These are phyloP conservation scores for Boletus edulis DNA, from an alignment of 768 basidiomycete species.

Conservation along the genomic window DNA sequence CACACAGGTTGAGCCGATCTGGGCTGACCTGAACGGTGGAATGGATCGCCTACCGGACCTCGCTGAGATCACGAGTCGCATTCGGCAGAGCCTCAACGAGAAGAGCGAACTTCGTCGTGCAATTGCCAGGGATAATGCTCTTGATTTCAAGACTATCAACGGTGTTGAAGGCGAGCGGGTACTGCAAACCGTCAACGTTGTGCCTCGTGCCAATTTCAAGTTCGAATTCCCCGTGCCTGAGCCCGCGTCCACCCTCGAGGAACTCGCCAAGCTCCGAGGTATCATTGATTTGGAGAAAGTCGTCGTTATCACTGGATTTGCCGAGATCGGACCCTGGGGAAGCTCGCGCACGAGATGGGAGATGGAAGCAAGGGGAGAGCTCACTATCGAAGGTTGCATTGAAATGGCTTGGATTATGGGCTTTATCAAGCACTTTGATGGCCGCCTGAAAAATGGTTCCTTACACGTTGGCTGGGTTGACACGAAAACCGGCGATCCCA, in stretches of 20 bases:
- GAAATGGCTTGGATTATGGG: constrained; percentile 99
- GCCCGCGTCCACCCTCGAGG: constrained; percentile 58
- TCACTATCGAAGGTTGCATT: constrained; percentile 96
- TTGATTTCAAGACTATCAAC: constrained; percentile 91
- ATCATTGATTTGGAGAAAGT: constrained; percentile 96
- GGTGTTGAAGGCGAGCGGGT: constrained; percentile 91
- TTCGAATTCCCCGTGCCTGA: constrained; percentile 93
- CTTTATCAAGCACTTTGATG: constrained; percentile 97
- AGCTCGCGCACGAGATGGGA: constrained; percentile 98
- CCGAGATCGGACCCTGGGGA: constrained; percentile 98
- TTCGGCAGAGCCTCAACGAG: constrained; percentile 76
- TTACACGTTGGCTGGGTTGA: constrained; percentile 99
- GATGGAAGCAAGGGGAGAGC: constrained; percentile 97
- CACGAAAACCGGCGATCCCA: constrained; percentile 86
- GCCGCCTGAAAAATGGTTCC: constrained; percentile 88
- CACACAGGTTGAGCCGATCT: constrained; percentile 98
- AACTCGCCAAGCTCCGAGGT: constrained; percentile 79
- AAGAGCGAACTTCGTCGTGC: constrained; percentile 93
- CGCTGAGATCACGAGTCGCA: constrained; percentile 85
- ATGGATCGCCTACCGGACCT: constrained; percentile 97
- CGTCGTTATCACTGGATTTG: constrained; percentile 93
- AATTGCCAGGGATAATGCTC: constrained; percentile 88
- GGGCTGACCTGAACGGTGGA: constrained; percentile 98
- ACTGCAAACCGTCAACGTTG: constrained; percentile 87
- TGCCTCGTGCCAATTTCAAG: constrained; percentile 97